Evolutionary conservation across 1,284 basidiomycete species (phyloP), one percentile per base, ranked within the genome.

Genomic region (Singerocomus rubriflavus): DNA sequence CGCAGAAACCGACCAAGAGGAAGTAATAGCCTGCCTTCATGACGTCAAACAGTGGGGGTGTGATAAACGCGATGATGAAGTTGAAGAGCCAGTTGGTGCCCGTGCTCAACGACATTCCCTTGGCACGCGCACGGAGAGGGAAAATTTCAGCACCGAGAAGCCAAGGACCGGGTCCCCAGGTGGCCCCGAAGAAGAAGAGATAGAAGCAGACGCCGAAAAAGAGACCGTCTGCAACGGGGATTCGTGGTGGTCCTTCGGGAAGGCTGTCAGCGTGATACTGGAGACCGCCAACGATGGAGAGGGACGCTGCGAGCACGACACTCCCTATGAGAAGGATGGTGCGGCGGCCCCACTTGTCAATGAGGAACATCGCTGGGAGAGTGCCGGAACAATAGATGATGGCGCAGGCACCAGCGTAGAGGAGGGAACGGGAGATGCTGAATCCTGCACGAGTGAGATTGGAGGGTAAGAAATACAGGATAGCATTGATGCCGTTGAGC

Each of bases 81-180:
- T 80, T 81, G 60, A 71, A 77, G 54, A 81, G 59, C 64, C 74
- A 84, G 70, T 85, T 84, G 44, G 76, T 75, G 36, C 76, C 72
- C 26, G 81, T 81, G 25, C 82, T 81, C 43, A 87, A 68, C 16
- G 80, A 81, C 70, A 85, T 81, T 61, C 84, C 84, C 58, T 83
- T 83, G 30, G 84, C 78, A 54, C 84, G 77, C 30, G 83, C 81
- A 25, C 82, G 80, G 51, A 84, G 72, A 16, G 85, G 84, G 71
- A 85, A 88, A 54, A 87, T 78, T 59, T 83, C 81, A 3, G 78
- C 77, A 14, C 76, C 74, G 16, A 82, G 68, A 8, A 81, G 67
- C 79, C 82, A 88, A 4, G 81, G 81, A 36, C 73, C 75, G 1
- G 85, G 85, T 31, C 85, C 85, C 80, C 83, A 84, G 59, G 77